Evolutionary conservation across 176 grass and related monocot genomes (phyloP), one percentile per base, ranked within the genome.

Genomic region (Carex littledalei): DNA sequence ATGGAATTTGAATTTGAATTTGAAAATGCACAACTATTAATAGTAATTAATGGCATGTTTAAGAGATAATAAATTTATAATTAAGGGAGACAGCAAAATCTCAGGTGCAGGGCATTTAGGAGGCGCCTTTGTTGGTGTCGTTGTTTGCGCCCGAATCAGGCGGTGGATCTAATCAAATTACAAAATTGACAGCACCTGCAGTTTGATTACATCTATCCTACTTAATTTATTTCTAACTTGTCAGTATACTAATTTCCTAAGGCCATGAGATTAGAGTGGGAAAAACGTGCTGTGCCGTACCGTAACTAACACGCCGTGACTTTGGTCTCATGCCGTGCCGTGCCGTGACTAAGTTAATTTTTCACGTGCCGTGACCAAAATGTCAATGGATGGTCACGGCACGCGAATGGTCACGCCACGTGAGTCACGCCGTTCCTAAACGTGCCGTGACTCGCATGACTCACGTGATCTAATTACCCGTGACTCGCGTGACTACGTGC

Each of bases 61-160:
- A 71, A 17, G 41, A 83, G 24, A 16, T 3, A 39, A 39, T 39
- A 39, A 5, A 5, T 39, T 29, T 56, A 75, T 84, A 16, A 84
- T 63, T 74, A 67, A 94, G 92, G 88, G 88, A 20, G 82, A 88
- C 24, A 37, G 72, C 8, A 45, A 76, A 15, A 67, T 84, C n/a
- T 93, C 93, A 86, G 88, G 86, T 81, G 78, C 73, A 70, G 65
- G 93, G 85, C 91, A 92, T 85, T 86, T 98, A 78, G 95, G 95
- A 41, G 95, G 93, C 77, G 89, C 91, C 2, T 26, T 93, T 17
- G 88, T 93, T 55, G 91, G 91, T 81, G 86, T 88, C 43, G 69
- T 98, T 75, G 53, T 53, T 67, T 93, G 89, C 76, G 88, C 95
- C 87, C 65, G 93, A 86, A 37, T 98, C 63, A 85, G 78, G 63